Evolutionary conservation across 2,329 filamentous ascomycete genomes (phyloP).

Genomic region (Catunica adiposa): DNA sequence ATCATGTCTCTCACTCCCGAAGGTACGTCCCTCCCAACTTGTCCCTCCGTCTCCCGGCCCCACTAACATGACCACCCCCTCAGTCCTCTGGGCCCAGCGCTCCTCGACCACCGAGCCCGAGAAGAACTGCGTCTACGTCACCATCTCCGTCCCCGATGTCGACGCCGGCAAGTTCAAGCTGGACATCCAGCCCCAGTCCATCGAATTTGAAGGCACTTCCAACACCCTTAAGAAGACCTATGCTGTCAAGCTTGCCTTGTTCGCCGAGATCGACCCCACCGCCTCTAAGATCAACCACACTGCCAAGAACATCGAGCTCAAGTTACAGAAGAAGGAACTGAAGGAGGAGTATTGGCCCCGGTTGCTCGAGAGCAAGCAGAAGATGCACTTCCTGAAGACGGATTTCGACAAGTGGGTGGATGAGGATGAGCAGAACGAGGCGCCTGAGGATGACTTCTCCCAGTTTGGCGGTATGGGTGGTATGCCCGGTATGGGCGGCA

Average conservation of each 20-base stretch:
- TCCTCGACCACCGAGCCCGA: slow-evolving; percentile 61
- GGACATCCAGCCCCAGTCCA: slow-evolving; percentile 58
- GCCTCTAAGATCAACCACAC: slow-evolving; percentile 81
- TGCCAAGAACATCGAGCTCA: slow-evolving; percentile 70
- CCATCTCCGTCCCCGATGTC: slow-evolving; percentile 77
- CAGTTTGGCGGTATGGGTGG: slow-evolving; percentile 50
- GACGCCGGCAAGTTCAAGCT: slow-evolving; percentile 60
- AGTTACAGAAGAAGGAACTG: slow-evolving; percentile 92
- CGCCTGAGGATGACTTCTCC: slow-evolving; percentile 62
- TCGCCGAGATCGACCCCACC: slow-evolving; percentile 70
- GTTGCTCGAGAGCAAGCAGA: slow-evolving; percentile 77
- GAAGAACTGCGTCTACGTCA: slow-evolving; percentile 92
- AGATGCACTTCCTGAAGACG: slow-evolving; percentile 91
- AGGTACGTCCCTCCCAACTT: slow-evolving; percentile 21
- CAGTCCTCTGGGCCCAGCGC: slow-evolving; percentile 97
- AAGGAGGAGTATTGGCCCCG: slow-evolving; percentile 92
- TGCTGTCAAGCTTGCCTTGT: slow-evolving; percentile 74
- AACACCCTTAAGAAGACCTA: slow-evolving; percentile 75
- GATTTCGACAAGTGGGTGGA: slow-evolving; percentile 99
- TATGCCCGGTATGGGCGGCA: slow-evolving; percentile 24
- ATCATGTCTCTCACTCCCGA: slow-evolving; percentile 21
- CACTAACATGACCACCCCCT: slow-evolving; percentile 9
- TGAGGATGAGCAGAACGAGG: slow-evolving; percentile 94
- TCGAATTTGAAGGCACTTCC: slow-evolving; percentile 72
- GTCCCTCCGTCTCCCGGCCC: neutral